phyloP scores from a whole-genome alignment of 352 stramenopile genomes.

The Saprolegnia parasitica region DNA sequence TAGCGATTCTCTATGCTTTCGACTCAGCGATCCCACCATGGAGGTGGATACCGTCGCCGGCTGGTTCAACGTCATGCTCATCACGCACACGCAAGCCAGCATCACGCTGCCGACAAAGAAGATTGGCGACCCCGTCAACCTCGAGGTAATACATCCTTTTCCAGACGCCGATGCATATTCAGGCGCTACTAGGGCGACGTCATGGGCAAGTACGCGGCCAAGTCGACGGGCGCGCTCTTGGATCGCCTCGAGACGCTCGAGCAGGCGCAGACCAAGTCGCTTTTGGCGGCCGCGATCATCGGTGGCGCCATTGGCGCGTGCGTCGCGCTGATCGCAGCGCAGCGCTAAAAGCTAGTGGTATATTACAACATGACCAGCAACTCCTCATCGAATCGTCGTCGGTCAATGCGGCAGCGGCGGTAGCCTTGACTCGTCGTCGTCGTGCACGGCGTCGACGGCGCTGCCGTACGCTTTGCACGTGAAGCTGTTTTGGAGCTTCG shows the following conservation, averaged over 20 bases:
- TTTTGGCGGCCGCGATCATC: conserved; percentile 23
- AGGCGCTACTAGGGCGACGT: conserved; percentile 53
- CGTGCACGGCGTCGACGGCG: not conserved
- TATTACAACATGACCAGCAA: conserved; percentile 10
- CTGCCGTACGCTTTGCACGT: conserved; percentile 2
- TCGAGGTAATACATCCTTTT: conserved; percentile 52
- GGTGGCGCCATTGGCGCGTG: conserved; percentile 24
- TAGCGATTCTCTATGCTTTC: conserved; percentile 33
- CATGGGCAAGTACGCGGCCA: conserved; percentile 88
- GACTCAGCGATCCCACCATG: not conserved
- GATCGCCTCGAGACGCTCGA: conserved; percentile 60
- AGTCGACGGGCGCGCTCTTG: conserved; percentile 58
- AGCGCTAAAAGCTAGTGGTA: conserved; percentile 9
- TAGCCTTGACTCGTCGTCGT: conserved; percentile 25
- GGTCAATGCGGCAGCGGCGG: conserved; percentile 24
- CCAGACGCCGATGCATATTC: not conserved
- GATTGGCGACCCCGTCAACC: conserved; percentile 84
- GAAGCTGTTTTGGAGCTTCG: not conserved
- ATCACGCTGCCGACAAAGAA: conserved; percentile 94
- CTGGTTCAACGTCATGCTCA: conserved; percentile 99
- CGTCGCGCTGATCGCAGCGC: conserved; percentile 15
- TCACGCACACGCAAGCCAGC: conserved; percentile 96
- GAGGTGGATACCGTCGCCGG: conserved; percentile 54
- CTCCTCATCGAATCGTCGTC: too few relatives aligned
- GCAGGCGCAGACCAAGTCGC: conserved; percentile 25